Conservation (phyloP, 768 basidiomycete species). For the Mycena olivaceomarginata region DNA sequence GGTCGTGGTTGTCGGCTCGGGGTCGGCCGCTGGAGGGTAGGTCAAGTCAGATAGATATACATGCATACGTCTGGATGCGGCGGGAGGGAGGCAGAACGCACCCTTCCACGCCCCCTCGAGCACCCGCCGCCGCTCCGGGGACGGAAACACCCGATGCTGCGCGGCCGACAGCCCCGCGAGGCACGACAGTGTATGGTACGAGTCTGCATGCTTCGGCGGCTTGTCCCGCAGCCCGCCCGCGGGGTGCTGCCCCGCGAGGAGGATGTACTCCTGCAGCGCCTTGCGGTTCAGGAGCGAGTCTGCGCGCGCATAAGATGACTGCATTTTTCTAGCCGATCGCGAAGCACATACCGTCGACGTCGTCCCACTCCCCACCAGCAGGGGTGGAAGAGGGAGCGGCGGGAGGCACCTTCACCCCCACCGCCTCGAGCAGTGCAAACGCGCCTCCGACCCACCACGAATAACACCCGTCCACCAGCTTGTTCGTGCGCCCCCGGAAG, state of each 20-base stretch:
- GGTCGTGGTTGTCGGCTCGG: slow-evolving; percentile 56
- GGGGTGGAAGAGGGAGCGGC: slow-evolving; percentile 59
- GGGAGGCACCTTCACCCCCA: slow-evolving; percentile 56
- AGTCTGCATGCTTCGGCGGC: slow-evolving; percentile 96
- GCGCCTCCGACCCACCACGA: slow-evolving; percentile 99
- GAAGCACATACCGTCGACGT: slow-evolving; percentile 75
- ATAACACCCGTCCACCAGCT: slow-evolving; percentile 99
- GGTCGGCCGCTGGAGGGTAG: slow-evolving; percentile 48
- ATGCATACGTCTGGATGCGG: background rate
- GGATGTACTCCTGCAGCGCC: slow-evolving; percentile 91
- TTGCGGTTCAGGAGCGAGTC: slow-evolving; percentile 74
- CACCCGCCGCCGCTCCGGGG: slow-evolving; percentile 57
- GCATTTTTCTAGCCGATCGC: background rate
- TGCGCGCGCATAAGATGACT: slow-evolving; percentile 34
- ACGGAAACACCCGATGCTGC: slow-evolving; percentile 84
- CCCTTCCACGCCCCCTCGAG: slow-evolving; percentile 63
- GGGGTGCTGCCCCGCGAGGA: slow-evolving; percentile 90
- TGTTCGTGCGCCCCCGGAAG: slow-evolving; percentile 95
- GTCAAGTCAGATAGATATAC: background rate
- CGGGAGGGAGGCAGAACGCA: background rate
- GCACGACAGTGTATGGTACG: slow-evolving; percentile 97
- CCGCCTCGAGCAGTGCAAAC: slow-evolving; percentile 84
- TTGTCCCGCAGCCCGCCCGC: slow-evolving; percentile 95
- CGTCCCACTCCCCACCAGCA: slow-evolving; percentile 73
- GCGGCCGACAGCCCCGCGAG: slow-evolving; percentile 92